Evolutionary conservation across 2,329 filamentous ascomycete genomes (phyloP), one percentile per base, ranked within the genome.

Genomic region (Penicillium sp.): DNA sequence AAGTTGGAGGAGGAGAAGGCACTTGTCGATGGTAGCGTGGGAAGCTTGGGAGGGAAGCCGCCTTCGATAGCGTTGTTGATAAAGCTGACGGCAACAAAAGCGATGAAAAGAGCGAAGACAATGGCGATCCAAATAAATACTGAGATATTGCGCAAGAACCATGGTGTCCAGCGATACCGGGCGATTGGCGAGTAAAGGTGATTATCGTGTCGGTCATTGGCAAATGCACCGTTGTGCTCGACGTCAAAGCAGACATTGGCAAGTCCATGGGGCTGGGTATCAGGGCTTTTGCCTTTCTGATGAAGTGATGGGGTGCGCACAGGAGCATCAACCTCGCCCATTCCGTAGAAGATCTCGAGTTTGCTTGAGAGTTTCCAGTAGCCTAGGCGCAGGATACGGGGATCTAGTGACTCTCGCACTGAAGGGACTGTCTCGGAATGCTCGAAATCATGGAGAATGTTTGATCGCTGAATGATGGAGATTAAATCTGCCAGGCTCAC

Each of bases 1-100:
- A 97, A 97, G 72, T 96, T 91, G 46, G 91, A 90, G 0, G 89
- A 79, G 1, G 90, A 95, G 72, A 95, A 97, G 16, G 88, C 89
- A 26, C 77, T 78, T 0, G 74, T 65, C 3, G 81, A 76, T 1
- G 90, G 84, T 2, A 78, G 76, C 0, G 87, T 84, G 9, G 79
- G 75, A 1, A 96, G 76, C 7, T 80, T 76, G 2, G 92, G 91
- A 7, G 80, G 71, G 70, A 96, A 97, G 8, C 91, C 92, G 7
- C 79, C 70, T 35, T 81, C 75, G 29, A 96, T 79, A 10, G 83
- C 81, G 8, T 80, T 77, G 36, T 87, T 85, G 56, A 92, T 78
- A 71, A 96, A 97, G 58, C 88, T 91, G 57, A 94, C 84, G 44
- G 90, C 77, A 35, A 96, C 77, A 57, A 96, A 82, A 3, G 87